Conservation (phyloP, 192 early-diverging fungal genomes). For the Nowakowskiella sp. region DNA sequence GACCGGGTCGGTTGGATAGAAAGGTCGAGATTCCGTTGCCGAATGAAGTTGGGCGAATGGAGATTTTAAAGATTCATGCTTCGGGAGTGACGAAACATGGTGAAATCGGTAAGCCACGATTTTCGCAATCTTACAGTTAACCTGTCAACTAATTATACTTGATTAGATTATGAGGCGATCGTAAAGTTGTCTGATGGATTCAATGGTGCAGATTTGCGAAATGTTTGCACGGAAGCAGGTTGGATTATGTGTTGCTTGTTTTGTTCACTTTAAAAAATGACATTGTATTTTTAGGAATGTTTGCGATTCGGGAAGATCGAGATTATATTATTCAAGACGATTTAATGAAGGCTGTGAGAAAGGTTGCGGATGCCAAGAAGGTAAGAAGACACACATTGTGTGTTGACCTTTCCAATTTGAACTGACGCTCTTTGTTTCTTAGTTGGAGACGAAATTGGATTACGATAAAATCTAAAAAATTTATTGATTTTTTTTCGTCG, state of each 20-base stretch:
- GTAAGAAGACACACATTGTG: conserved; percentile 47
- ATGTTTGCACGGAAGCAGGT: conserved; percentile 98
- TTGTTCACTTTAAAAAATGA: not conserved
- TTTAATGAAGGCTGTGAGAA: conserved; percentile 99
- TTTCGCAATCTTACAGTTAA: conserved; percentile 9
- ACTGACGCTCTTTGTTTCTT: not conserved
- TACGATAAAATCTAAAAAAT: conserved; percentile 14
- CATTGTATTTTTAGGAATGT: conserved; percentile 65
- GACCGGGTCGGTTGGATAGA: conserved; percentile 94
- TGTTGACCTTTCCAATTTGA: not conserved
- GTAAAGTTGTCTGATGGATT: conserved; percentile 97
- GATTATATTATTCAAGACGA: conserved; percentile 98
- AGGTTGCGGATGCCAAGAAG: conserved; percentile 96
- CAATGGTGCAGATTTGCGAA: conserved; percentile 97
- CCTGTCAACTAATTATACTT: conserved; percentile 1
- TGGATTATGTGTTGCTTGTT: conserved; percentile 7
- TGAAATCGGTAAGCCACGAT: conserved; percentile 67
- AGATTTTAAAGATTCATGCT: conserved; percentile 97
- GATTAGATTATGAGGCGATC: conserved; percentile 96
- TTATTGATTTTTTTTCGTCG: no score
- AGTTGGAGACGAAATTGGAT: conserved; percentile 45
- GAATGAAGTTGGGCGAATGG: conserved; percentile 93
- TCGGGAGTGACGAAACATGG: conserved; percentile 89
- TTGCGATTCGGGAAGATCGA: conserved; percentile 97
- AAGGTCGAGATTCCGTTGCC: conserved; percentile 99